phyloP scores from a whole-genome alignment of 371 early-diverging fungal species.

The Rhizopus delemar region DNA sequence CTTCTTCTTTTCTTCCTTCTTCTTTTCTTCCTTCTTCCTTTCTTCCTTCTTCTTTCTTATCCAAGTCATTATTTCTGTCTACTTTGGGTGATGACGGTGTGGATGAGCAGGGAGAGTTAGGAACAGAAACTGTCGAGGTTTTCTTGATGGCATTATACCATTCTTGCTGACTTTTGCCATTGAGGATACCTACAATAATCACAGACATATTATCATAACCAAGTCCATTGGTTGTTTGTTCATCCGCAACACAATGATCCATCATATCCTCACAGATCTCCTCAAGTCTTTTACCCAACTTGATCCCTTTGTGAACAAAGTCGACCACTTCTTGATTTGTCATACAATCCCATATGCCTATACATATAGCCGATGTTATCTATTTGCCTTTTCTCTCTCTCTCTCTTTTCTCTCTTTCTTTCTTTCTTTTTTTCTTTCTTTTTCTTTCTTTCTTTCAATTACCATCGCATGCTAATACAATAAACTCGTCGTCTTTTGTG shows the following conservation, averaged over 20 bases:
- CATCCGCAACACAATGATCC: slow-evolving; percentile 88
- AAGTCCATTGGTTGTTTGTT: slow-evolving; percentile 83
- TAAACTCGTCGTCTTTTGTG: slow-evolving; percentile 77
- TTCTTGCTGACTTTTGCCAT: slow-evolving; percentile 72
- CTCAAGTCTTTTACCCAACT: slow-evolving; percentile 56
- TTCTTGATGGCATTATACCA: slow-evolving; percentile 60
- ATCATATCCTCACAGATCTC: slow-evolving; percentile 84
- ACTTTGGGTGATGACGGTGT: background rate
- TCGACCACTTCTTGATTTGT: slow-evolving; percentile 86
- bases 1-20: background rate
- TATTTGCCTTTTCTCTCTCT: background rate
- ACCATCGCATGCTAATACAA: slow-evolving; percentile 95
- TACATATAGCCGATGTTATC: background rate
- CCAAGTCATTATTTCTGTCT: background rate
- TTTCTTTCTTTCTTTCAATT: slow-evolving; percentile 8
- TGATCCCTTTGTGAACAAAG: slow-evolving; percentile 73
- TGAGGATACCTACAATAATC: slow-evolving; percentile 83
- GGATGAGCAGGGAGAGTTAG: slow-evolving; percentile 1
- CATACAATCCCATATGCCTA: slow-evolving; percentile 97
- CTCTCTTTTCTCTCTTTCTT: background rate
- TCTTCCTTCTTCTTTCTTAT: background rate
- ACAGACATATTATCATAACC: slow-evolving; percentile 99
- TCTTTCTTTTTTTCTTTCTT: background rate
- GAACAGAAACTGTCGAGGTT: slow-evolving; percentile 1
- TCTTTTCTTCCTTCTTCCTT: slow-evolving; percentile 3